Evolutionary conservation across 208 protist species (phyloP).

Genomic region (Novymonas esmeraldas): DNA sequence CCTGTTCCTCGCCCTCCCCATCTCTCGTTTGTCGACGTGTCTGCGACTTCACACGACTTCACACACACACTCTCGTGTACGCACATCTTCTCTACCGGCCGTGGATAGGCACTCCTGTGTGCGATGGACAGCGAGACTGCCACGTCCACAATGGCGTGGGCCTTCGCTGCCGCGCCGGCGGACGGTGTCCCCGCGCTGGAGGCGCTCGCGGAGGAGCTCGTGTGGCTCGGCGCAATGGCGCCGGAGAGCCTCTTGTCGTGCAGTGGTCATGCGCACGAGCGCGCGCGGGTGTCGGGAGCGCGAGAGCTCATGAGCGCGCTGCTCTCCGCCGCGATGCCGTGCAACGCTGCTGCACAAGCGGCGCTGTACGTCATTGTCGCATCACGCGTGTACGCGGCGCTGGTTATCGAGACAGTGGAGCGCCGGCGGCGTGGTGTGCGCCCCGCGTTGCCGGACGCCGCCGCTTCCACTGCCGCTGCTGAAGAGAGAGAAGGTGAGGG

Average conservation of each 20-base stretch:
- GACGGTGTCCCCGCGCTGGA: conserved; percentile 18
- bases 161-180: conserved; percentile 3
- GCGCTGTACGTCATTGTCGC: conserved; percentile 16
- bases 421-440: conserved; percentile 3
- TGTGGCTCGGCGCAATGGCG: background rate
- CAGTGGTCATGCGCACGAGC: background rate
- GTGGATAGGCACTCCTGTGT: too few species aligned
- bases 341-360: conserved; percentile 14
- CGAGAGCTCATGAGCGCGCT: conserved; percentile 28
- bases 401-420: conserved; percentile 22
- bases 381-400: conserved; percentile 10
- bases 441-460: background rate
- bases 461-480: background rate
- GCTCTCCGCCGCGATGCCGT: conserved; percentile 12
- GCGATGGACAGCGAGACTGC: conserved; percentile 5
- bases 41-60: too few species aligned
- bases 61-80: background rate
- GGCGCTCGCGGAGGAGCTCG: background rate
- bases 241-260: background rate
- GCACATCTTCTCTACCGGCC: too few species aligned
- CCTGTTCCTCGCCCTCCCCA: too few species aligned
- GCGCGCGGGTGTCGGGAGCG: background rate
- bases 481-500: too few species aligned
- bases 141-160: conserved; percentile 9
- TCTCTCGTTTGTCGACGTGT: too few species aligned